A percentile compares a stretch with the other conserved stretches of the same genome.
phyloP scores from a whole-genome alignment of 192 early-diverging fungal species.

The Entophlyctis luteolus region DNA sequence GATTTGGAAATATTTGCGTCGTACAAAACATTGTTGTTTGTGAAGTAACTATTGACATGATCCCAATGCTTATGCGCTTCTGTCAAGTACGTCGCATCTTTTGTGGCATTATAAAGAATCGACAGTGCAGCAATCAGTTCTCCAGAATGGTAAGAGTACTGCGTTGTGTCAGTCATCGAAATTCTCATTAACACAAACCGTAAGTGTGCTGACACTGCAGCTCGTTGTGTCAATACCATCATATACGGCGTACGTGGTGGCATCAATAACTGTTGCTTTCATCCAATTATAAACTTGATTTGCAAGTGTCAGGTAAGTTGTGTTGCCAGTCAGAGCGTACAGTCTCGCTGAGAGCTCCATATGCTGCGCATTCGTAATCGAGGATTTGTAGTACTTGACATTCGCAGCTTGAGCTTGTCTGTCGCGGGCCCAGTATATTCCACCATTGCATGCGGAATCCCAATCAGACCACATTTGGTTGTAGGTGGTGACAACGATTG shows the following conservation, averaged over 20 bases:
- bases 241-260: background rate
- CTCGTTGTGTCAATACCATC: conserved; percentile 4
- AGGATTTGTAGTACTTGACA: conserved; percentile 33
- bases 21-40: too few species aligned
- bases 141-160: conserved; percentile 19
- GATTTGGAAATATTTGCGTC: too few species aligned
- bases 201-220: too few species aligned
- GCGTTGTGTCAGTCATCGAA: background rate
- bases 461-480: conserved; percentile 39
- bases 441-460: conserved; percentile 42
- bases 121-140: conserved; percentile 14
- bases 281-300: conserved; percentile 38
- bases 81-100: conserved; percentile 1
- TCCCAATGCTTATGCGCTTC: too few species aligned
- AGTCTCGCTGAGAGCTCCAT: conserved; percentile 37
- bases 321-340: conserved; percentile 21
- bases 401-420: background rate
- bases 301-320: conserved; percentile 26
- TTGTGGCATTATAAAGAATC: conserved; percentile 9
- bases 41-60: too few species aligned
- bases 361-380: conserved; percentile 41
- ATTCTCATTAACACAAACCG: too few species aligned
- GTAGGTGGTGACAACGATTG: conserved; percentile 30
- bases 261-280: conserved; percentile 1
- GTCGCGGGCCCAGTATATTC: conserved; percentile 43